Percentiles rank a stretch among this genome's conserved stretches.
phyloP scores from a whole-genome alignment of 345 rosid species.

The Gossypium australe region DNA sequence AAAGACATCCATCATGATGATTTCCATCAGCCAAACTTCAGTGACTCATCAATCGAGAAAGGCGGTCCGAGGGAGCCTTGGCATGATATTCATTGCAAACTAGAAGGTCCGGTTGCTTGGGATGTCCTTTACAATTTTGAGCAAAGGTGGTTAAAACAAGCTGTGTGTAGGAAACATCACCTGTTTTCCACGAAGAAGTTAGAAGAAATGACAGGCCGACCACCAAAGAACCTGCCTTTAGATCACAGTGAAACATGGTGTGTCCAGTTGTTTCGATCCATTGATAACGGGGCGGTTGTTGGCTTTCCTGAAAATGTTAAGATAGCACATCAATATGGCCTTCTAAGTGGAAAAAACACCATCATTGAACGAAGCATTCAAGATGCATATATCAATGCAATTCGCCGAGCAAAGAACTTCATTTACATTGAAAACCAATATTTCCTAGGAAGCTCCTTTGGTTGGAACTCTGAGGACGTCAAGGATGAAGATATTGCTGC shows the following conservation, averaged over 20 bases:
- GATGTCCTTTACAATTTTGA: conserved; percentile 85
- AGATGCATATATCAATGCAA: conserved; percentile 73
- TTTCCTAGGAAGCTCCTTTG: conserved; percentile 74
- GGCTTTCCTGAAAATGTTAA: background rate
- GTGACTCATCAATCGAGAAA: conserved; percentile 45
- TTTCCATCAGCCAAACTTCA: conserved; percentile 83
- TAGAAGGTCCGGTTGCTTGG: conserved; percentile 90
- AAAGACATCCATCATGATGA: conserved; percentile 43
- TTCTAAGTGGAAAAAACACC: conserved; percentile 46
- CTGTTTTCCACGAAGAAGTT: conserved; percentile 31
- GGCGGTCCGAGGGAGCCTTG: conserved; percentile 98
- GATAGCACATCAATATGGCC: conserved; percentile 28
- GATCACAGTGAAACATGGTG: conserved; percentile 14
- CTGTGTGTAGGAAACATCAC: conserved; percentile 10
- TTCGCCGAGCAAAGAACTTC: conserved; percentile 69
- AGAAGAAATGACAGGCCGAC: conserved; percentile 16
- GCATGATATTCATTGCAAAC: conserved; percentile 87
- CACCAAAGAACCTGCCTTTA: background rate
- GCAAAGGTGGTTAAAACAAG: conserved; percentile 82
- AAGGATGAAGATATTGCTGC: conserved; percentile 47
- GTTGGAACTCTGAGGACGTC: conserved; percentile 50
- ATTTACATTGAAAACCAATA: conserved; percentile 88
- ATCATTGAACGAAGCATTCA: conserved; percentile 29
- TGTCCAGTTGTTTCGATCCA: conserved; percentile 19
- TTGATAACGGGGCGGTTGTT: conserved; percentile 11